Evolutionary conservation across 257 asterid genomes (phyloP), one percentile per base, ranked within the genome.

Genomic region (Rhazya stricta): DNA sequence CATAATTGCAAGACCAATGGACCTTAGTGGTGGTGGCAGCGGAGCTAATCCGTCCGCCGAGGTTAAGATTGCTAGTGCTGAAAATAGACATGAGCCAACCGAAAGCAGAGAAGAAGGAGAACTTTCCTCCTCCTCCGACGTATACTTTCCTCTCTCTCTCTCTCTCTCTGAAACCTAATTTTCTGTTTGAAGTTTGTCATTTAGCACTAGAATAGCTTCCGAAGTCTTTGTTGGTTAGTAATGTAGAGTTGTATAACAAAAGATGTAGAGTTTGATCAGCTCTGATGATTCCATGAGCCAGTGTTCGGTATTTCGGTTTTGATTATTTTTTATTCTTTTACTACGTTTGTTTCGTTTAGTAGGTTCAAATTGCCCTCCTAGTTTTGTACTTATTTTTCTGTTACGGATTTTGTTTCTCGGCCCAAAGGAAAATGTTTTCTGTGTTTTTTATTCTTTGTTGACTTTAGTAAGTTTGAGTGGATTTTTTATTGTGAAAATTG

Each of bases 61-160:
- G 39, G 76, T 8, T 69, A 60, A 66, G 29, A 71, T 70, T 54
- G 54, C 69, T 10, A 37, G 9, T 39, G 69, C 10, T 25, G 41
- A 19, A 0, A 63, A 29, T 32, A 45, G 27, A 18, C 42, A 42
- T 16, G 32, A 61, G 29, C 57, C 78, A 37, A 68, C 76, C 6
- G 72, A 65, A 57, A 80, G 79, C 77, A 85, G 77, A 67, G 89
- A 82, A 74, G 89, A 85, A 85, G 89, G 89, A 76, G 86, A 85
- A 66, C 78, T 85, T 5, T 82, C 85, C 72, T 62, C 84, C 39
- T 71, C 27, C 48, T 73, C 73, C 29, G 84, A 68, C 54, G 85
- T 67, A 62, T 41, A 21, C 9, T 19, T 57, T 51, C 21, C 23
- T 53, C 67, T 27, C 36, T 77, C 34, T 6, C 41, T 34, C 19